Percentiles rank a stretch among this genome's conserved stretches.
Evolutionary conservation across 805 yeast species (phyloP).

Genomic region (Sugiyamaella boreocaroliniensis): DNA sequence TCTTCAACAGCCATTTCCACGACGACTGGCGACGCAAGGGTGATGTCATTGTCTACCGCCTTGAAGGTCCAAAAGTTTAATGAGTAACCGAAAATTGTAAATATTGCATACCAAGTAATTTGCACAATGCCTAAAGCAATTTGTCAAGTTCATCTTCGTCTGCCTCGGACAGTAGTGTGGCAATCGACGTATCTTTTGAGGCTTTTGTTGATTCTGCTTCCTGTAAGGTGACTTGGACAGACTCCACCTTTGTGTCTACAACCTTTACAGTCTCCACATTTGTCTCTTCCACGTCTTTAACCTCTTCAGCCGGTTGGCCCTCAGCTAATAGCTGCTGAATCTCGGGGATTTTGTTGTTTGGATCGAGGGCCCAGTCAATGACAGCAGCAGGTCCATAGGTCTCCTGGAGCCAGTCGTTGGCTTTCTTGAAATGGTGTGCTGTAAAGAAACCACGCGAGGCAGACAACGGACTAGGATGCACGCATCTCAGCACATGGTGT

Average conservation of each 20-base stretch:
- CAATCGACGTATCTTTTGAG: background rate
- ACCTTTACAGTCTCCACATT: background rate
- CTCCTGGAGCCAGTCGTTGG: constrained; percentile 68
- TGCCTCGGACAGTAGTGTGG: background rate
- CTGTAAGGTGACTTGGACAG: too few species aligned
- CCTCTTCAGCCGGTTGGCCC: constrained; percentile 4
- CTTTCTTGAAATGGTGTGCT: constrained; percentile 61
- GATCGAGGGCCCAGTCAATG: constrained; percentile 61
- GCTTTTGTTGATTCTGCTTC: too few species aligned
- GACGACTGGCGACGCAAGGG: constrained; percentile 83
- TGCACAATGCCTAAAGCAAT: background rate
- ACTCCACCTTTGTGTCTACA: background rate
- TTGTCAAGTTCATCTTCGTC: background rate
- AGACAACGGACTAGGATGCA: constrained; percentile 93
- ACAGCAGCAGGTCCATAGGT: constrained; percentile 36
- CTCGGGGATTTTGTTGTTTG: constrained; percentile 14
- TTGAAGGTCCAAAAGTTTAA: too few species aligned
- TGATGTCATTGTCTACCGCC: constrained; percentile 57
- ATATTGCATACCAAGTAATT: too few species aligned
- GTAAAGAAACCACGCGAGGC: constrained; percentile 84
- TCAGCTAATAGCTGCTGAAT: constrained; percentile 10
- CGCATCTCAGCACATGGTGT: constrained; percentile 55
- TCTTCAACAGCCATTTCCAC: constrained; percentile 75
- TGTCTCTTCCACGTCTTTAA: background rate
- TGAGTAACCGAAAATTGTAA: too few species aligned